Evolutionary conservation across 805 yeast genomes (phyloP), one percentile per base, ranked within the genome.

Genomic region (Cyberlindnera xylosilytica): DNA sequence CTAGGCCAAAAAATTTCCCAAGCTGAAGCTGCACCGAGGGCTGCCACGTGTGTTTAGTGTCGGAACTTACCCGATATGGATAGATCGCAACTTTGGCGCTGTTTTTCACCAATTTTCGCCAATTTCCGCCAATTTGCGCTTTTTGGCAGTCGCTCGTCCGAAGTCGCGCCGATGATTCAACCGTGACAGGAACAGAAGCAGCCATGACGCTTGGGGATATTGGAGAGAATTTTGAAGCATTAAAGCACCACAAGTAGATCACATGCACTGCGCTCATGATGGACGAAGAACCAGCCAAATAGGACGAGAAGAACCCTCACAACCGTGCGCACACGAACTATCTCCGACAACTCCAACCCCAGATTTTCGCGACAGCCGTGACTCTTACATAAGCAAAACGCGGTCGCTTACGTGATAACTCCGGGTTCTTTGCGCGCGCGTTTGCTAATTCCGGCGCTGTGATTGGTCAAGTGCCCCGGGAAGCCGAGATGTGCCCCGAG

Each of bases 391-490:
- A 44, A 44, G 17, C 27, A 12, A 4, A 7, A 3, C 11, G 2
- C 24, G 4, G 3, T 6, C 9, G 45, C 36, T 44, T 40, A 44
- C 40, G 38, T 40, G 22, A 40, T 33, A 17, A 10, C 40, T 9
- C 48, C 48, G 45, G 48, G 41, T 38, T 24, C 10, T 40, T 35
- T 41, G 48, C 41, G n/a, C 34, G 27, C 34, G 43, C 33, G 44
- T 45, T 50, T 50, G 47, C 45, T 44, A 51, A 51, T 51, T 51
- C 51, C 50, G 18, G 41, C 15, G 19, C 24, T 15, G 16, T 49
- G 40, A 51, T 49, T 51, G 54, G 54, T 48, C 34, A 18, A 24
- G 23, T 17, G 13, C n/a, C 34, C 42, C 28, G 36, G 44, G 34
- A 35, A 43, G 42, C 48, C 50, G 50, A 49, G 45, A 33, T 18